phyloP scores from a whole-genome alignment of 192 early-diverging fungal genomes.

The Podochytrium sp. region DNA sequence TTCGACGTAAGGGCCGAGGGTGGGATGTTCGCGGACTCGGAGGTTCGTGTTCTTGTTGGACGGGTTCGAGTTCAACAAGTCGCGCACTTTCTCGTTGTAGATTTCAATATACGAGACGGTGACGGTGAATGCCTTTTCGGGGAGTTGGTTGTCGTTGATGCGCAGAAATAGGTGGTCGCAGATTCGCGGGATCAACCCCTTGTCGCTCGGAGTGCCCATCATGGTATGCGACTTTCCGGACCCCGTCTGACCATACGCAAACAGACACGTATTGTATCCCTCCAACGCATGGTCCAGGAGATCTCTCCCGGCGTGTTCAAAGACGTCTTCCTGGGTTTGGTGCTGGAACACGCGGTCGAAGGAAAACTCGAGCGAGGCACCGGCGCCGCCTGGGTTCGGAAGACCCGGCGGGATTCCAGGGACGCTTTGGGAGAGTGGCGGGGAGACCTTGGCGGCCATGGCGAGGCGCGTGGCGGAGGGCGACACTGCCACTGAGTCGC shows the following conservation, averaged over 20 bases:
- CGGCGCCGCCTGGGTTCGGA: not conserved
- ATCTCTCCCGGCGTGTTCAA: conserved; percentile 74
- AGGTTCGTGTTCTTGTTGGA: conserved; percentile 54
- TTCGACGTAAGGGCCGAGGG: conserved; percentile 81
- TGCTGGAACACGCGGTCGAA: not conserved
- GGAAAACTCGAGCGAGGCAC: not conserved
- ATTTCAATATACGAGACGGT: conserved; percentile 91
- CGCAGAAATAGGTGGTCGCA: conserved; percentile 78
- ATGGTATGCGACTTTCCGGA: conserved; percentile 74
- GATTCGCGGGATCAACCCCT: conserved; percentile 85
- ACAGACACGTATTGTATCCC: conserved; percentile 92
- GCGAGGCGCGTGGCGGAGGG: not conserved
- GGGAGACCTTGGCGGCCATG: too few species aligned
- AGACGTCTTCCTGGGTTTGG: conserved; percentile 49
- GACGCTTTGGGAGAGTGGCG: not conserved
- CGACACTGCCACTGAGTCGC: conserved; percentile 4
- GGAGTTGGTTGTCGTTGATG: conserved; percentile 45
- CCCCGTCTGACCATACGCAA: conserved; percentile 89
- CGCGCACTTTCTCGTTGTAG: conserved; percentile 96
- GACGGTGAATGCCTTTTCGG: conserved; percentile 40
- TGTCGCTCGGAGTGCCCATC: conserved; percentile 52
- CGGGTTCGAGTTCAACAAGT: conserved; percentile 63
- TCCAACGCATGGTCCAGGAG: conserved; percentile 84
- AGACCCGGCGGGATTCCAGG: not conserved
- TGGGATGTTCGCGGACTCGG: conserved; percentile 65